Evolutionary conservation across 306 rosid species (phyloP).

Genomic region (Dalbergia cochinchinensis): DNA sequence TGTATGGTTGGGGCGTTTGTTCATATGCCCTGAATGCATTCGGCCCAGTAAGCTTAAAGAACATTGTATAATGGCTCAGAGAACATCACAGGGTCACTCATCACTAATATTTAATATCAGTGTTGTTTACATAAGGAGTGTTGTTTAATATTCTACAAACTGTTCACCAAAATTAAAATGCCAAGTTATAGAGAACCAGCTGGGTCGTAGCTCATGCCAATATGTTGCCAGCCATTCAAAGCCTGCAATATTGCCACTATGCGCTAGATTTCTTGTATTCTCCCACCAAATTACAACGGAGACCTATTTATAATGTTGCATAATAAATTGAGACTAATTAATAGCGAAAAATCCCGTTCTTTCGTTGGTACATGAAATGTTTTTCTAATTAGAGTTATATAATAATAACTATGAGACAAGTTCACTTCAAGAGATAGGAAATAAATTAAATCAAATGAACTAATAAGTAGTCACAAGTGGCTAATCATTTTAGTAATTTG

Average conservation of each 20-base stretch:
- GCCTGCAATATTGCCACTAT: constrained; percentile 36
- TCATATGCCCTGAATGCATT: constrained; percentile 23
- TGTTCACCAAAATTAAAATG: constrained; percentile 44
- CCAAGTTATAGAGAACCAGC: constrained; percentile 41
- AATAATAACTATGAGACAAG: constrained; percentile 39
- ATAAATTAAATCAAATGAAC: constrained; percentile 22
- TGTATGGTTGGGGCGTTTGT: constrained; percentile 2
- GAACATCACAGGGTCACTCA: neutral
- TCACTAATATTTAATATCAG: neutral
- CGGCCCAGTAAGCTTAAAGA: constrained; percentile 35
- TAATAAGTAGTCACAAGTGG: constrained; percentile 26
- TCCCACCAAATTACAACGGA: constrained; percentile 41
- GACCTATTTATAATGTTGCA: constrained; percentile 12
- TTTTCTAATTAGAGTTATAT: neutral
- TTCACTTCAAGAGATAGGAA: constrained; percentile 19
- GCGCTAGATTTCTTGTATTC: constrained; percentile 37
- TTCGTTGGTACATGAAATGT: neutral
- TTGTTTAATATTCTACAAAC: constrained; percentile 16
- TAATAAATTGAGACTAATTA: neutral
- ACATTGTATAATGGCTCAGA: constrained; percentile 39
- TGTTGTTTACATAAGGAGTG: neutral
- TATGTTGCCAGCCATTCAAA: constrained; percentile 51
- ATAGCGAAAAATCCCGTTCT: neutral
- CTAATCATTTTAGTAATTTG: constrained; percentile 40
- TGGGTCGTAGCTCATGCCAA: constrained; percentile 52